Base-by-base conservation (phyloP, 139 green algal species). In the Micromonas commoda region DNA sequence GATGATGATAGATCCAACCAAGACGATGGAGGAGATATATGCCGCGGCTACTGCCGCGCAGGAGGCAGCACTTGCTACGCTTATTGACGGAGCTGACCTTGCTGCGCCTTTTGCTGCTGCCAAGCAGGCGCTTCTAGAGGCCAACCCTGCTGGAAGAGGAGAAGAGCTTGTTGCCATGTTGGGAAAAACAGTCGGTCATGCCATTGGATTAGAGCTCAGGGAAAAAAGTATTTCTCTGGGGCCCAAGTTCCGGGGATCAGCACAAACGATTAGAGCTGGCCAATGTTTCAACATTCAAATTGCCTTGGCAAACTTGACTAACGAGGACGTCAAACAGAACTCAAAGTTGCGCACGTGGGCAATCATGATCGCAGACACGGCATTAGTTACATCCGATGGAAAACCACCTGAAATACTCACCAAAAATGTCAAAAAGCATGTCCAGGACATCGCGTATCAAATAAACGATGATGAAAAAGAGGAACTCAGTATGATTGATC, bases 301-400 rank as follows among this genome's bases (percentile, higher is more conserved):
- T 32, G 72, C 29, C 21, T 6, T 80, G 4, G 16, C 57, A 19
- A 78, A 71, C 9, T 71, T 86, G 23, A 70, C 37, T 2, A 83
- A 86, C 72, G 21, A 31, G 34, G 64, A 77, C 51, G 79, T 77
- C 13, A 24, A 71, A 28, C 76, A 75, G 37, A 26, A 75, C 23
- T 31, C 64, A 3, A 83, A 86, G 57, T 54, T 66, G 0, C 68
- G 71, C 57, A 79, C 24, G 2, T 95, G 91, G 72, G 87, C 90
- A 5, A 77, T 93, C 33, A 86, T 93, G 83, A 77, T 98, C 29
- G 88, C 92, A 1, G 94, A 98, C 90, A 98, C 95, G 0, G 88
- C 95, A 33, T 3, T 83, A 5, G 77, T 86, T 16, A 70, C 32
- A 52, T 23, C 57, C 5, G 74, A 37, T 4, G 74, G 74, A 13